Base-by-base conservation (phyloP, 345 rosid genomes). In the Passiflora organensis region DNA sequence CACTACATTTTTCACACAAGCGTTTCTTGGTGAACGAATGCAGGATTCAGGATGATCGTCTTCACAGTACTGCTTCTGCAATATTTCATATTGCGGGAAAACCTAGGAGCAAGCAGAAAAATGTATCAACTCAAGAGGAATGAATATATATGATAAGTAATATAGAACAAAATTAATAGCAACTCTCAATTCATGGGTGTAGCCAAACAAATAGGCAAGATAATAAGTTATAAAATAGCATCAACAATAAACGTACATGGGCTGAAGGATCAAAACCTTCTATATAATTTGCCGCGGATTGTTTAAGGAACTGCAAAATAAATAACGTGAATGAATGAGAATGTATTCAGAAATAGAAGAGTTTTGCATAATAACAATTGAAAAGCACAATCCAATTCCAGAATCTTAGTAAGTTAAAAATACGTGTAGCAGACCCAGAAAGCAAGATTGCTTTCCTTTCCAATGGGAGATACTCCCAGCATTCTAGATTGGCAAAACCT, bases 191-290 rank as follows among this genome's bases (percentile, higher is more conserved):
- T 28, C 37, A 9, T n/a, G 36, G 47, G 50, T 42, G 41, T 46
- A 45, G 19, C 3, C 43, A 41, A 5, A 41, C n/a, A 41, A 5
- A 41, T 13, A 3, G 13, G 15, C 43, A 12, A 15, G 15, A 13
- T 11, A 13, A 41, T 41, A 11, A 41, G 9, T 16, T 4, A 37
- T 24, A 55, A 13, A 32, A 15, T 16, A 17, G 56, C 56, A 8
- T 54, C 13, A n/a, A 20, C 48, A 19, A 22, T 25, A 16, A 36
- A 75, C 96, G 82, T 82, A 94, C 99, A 67, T 80, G 85, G 18
- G 72, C 67, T 16, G 88, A 83, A 71, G 90, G 79, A 77, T 89
- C 97, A 76, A 89, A 85, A 53, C 60, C 67, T 66, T 80, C 78
- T 58, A 74, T 75, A 56, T 78, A 87, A 69, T 82, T 81, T 56